Base-by-base conservation (phyloP, 345 rosid species). In the Salix exigua region DNA sequence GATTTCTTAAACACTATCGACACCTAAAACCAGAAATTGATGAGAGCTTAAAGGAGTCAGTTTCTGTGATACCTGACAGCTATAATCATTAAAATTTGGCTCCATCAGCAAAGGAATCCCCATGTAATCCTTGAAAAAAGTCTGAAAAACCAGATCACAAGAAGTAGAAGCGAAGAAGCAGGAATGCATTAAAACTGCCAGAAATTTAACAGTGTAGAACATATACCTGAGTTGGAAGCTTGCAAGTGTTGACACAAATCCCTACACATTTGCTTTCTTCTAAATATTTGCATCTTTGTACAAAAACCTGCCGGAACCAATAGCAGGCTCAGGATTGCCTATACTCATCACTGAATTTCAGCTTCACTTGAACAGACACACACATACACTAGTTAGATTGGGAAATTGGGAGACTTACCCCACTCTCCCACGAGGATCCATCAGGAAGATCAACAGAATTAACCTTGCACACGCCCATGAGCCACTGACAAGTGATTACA, bases 241-340 rank as follows among this genome's bases (percentile, higher is more conserved):
- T 95, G 75, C 99, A 95, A 7, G 99, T 95, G 78, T 92, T 91
- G 80, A 88, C 80, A 73, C 97, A 92, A 64, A 95, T 81, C 13
- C 97, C 97, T 3, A 91, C 86, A 23, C 99, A 95, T 77, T 91
- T 95, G 86, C 99, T 94, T 84, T 94, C 97, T 81, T 94, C 99
- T 19, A 94, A 79, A 79, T 92, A 94, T 83, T 88, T 85, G 85
- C 99, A 94, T 91, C 85, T 91, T 82, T 92, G 96, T 26, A 94
- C 97, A 37, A 88, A 89, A 81, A 95, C 96, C 99, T 92, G 77
- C 81, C 53, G 37, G 10, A 63, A 68, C 62, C 25, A 16, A 1
- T 46, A 46, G 51, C 6, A 12, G 51, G 17, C 18, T 46, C 51
- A 46, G 51, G 51, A 46, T 46, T 46, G 51, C 51, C 51, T 14